These are phyloP conservation scores for Teratosphaeria viscida DNA, from an alignment of 2,329 filamentous ascomycete species.

Conservation along the genomic window DNA sequence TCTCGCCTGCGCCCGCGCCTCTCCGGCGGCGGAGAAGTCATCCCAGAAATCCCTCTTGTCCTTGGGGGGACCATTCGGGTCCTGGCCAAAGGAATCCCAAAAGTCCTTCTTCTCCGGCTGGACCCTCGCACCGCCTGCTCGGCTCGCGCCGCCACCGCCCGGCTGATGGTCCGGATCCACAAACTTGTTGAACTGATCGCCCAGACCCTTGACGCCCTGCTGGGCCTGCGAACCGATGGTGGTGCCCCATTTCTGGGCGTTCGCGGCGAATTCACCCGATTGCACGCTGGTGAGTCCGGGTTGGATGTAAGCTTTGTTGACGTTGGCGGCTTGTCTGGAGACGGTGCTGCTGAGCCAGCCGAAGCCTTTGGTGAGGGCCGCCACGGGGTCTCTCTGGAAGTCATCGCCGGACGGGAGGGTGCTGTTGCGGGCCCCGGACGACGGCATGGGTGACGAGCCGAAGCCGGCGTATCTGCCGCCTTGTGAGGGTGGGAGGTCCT, in stretches of 20 bases:
- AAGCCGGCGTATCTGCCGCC: conserved; percentile 91
- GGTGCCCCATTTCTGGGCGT: conserved; percentile 38
- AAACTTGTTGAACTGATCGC: conserved; percentile 73
- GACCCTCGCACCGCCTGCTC: conserved; percentile 25
- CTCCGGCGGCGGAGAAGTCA: conserved; percentile 31
- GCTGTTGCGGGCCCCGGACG: conserved; percentile 26
- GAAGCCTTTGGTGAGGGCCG: conserved; percentile 80
- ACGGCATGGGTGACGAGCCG: conserved; percentile 54
- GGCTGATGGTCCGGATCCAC: conserved; percentile 48
- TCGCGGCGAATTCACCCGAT: conserved; percentile 47
- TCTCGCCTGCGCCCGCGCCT: conserved; percentile 17
- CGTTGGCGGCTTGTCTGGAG: conserved; percentile 77
- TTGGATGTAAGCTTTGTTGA: conserved; percentile 86
- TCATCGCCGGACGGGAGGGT: conserved; percentile 66
- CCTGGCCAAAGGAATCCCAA: conserved; percentile 79
- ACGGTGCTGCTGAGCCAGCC: conserved; percentile 89
- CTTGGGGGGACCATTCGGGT: conserved; percentile 40
- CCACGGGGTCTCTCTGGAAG: conserved; percentile 82
- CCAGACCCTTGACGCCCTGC: conserved; percentile 59
- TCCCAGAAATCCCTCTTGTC: conserved; percentile 47
- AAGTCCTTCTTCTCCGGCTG: conserved; percentile 68
- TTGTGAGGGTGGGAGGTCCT: conserved; percentile 69
- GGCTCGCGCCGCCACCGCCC: conserved; percentile 3
- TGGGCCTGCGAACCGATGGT: conserved; percentile 51
- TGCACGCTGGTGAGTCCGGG: conserved; percentile 72